These are phyloP conservation scores for Cytospora chrysosperma DNA, from an alignment of 2,329 filamentous ascomycete genomes.

Conservation along the genomic window DNA sequence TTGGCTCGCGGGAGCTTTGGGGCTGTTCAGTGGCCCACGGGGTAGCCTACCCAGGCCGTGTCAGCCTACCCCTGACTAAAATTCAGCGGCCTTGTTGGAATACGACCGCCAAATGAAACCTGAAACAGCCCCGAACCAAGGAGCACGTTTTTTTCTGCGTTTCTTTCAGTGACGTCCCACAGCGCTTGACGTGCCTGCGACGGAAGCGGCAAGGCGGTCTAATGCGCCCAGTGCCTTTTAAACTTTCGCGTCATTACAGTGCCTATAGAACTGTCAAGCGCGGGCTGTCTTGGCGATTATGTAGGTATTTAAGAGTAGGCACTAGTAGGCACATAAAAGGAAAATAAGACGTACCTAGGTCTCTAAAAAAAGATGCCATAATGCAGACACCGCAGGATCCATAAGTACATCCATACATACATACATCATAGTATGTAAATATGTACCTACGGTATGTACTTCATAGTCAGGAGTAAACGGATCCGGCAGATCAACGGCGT, in stretches of 20 bases:
- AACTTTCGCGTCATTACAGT: neutral
- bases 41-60: slow-evolving; percentile 6
- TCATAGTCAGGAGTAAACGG: neutral
- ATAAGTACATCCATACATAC: neutral
- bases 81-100: slow-evolving; percentile 10
- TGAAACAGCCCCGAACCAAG: neutral
- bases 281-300: no score
- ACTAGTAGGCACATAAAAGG: no score
- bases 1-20: neutral
- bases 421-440: neutral
- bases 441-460: no score
- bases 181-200: neutral
- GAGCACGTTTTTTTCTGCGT: slow-evolving; percentile 5
- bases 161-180: slow-evolving; percentile 13
- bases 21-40: slow-evolving; percentile 7
- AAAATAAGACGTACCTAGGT: no score
- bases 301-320: no score
- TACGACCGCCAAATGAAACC: slow-evolving; percentile 20
- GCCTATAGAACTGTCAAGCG: no score
- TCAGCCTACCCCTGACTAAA: slow-evolving; percentile 16
- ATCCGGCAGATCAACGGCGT: neutral
- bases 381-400: neutral
- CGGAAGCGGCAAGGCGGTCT: neutral
- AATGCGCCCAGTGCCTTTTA: neutral
- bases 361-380: no score